A percentile compares a stretch with the other conserved stretches of the same genome.
Evolutionary conservation across 345 rosid genomes (phyloP).

Genomic region (Fremontodendron californicum): DNA sequence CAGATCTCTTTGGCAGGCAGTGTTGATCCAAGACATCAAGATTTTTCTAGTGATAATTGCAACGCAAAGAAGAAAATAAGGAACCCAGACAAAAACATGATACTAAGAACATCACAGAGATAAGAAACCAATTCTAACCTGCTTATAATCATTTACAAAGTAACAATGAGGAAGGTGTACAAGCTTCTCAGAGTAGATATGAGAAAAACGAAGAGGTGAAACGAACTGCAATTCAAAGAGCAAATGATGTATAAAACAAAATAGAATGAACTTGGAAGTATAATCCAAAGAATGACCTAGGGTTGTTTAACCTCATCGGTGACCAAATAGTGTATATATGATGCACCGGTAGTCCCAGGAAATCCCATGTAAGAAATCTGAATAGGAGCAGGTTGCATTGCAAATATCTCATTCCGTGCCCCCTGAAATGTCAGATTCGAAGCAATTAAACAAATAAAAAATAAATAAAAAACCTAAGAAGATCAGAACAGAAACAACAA

Average conservation of each 20-base stretch:
- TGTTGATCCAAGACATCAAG: slow-evolving; percentile 77
- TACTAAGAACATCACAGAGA: background rate
- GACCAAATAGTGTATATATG: slow-evolving; percentile 87
- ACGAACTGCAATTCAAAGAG: slow-evolving; percentile 55
- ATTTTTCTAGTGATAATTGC: slow-evolving; percentile 54
- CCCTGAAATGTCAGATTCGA: slow-evolving; percentile 48
- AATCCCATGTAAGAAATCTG: slow-evolving; percentile 99
- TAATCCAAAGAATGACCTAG: background rate
- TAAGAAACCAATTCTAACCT: slow-evolving; percentile 39
- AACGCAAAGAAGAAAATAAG: background rate
- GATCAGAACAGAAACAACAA: background rate
- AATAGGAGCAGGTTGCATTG: slow-evolving; percentile 96
- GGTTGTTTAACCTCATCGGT: slow-evolving; percentile 76
- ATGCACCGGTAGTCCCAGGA: slow-evolving; percentile 99
- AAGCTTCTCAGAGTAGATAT: slow-evolving; percentile 92
- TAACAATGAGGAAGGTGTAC: slow-evolving; percentile 97
- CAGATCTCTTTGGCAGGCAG: slow-evolving; percentile 68
- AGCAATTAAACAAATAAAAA: background rate
- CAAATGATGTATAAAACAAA: slow-evolving; percentile 10
- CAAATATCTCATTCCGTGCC: slow-evolving; percentile 95
- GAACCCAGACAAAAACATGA: background rate
- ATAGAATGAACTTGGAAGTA: background rate
- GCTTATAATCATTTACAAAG: slow-evolving; percentile 97
- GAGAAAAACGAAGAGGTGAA: slow-evolving; percentile 66
- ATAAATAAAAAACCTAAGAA: background rate